Conservation (phyloP, 345 rosid species). For the Reutealis trisperma region DNA sequence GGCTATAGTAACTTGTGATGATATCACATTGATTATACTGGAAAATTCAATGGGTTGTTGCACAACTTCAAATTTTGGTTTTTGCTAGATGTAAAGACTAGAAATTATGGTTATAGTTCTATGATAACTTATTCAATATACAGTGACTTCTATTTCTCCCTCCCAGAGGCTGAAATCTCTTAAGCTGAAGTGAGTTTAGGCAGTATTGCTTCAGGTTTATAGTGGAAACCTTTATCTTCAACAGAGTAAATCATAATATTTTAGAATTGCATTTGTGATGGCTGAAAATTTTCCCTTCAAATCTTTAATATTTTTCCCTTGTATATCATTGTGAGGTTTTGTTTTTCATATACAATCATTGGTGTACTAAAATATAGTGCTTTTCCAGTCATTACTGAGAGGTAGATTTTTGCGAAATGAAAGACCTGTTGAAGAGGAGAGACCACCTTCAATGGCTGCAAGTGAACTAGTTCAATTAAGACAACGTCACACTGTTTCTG, state of each 20-base stretch:
- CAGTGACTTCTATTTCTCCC: background rate
- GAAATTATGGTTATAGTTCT: background rate
- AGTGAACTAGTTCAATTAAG: slow-evolving; percentile 86
- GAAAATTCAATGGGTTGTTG: slow-evolving; percentile 1
- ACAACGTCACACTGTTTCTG: slow-evolving; percentile 88
- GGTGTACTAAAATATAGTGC: slow-evolving; percentile 15
- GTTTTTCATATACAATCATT: background rate
- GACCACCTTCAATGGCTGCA: slow-evolving; percentile 78
- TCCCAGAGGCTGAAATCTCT: background rate
- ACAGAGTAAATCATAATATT: background rate
- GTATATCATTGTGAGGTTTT: slow-evolving; percentile 6
- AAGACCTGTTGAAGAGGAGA: slow-evolving; percentile 73
- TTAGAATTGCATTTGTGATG: background rate
- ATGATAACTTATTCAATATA: background rate
- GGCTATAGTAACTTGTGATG: background rate
- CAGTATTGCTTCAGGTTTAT: background rate
- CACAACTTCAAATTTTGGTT: background rate
- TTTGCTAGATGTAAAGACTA: background rate
- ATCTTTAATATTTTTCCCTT: background rate
- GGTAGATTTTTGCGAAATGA: slow-evolving; percentile 95
- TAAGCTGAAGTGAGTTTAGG: background rate
- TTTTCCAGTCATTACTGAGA: slow-evolving; percentile 80
- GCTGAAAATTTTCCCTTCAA: background rate
- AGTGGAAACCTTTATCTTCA: background rate
- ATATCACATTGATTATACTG: background rate